These are phyloP conservation scores for Didymellaceae sp. DNA, from an alignment of 2,329 filamentous ascomycete species.

Conservation along the genomic window DNA sequence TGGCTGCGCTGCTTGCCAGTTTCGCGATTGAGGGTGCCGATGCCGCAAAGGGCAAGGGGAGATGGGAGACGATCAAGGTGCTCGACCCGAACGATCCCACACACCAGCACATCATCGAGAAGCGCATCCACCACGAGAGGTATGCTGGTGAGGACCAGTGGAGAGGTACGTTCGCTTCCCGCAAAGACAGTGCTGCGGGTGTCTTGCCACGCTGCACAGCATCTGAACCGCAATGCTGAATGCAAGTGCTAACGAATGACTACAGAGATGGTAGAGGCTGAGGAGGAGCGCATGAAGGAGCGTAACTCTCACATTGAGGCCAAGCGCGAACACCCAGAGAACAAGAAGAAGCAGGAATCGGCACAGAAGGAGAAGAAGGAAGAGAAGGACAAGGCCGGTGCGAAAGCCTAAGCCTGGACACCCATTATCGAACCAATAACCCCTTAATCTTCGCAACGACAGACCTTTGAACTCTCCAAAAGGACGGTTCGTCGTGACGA, in stretches of 20 bases:
- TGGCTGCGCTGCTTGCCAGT: constrained; percentile 81
- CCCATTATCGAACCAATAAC: background rate
- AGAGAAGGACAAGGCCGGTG: constrained; percentile 27
- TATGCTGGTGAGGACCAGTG: constrained; percentile 92
- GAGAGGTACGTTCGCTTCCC: constrained; percentile 69
- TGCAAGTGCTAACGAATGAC: constrained; percentile 24
- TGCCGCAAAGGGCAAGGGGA: constrained; percentile 74
- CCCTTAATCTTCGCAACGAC: no score
- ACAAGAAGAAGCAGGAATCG: constrained; percentile 23
- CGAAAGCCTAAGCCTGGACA: constrained; percentile 13
- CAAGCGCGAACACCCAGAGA: constrained; percentile 22
- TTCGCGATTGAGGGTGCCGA: constrained; percentile 85
- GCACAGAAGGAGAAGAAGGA: constrained; percentile 29
- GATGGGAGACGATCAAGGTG: constrained; percentile 85
- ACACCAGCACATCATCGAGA: constrained; percentile 84
- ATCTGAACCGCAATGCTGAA: constrained; percentile 1
- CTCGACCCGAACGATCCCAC: constrained; percentile 81
- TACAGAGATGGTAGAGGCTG: constrained; percentile 80
- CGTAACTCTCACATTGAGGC: constrained; percentile 48
- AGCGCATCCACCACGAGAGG: constrained; percentile 84
- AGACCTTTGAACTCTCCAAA: background rate
- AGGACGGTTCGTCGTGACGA: background rate
- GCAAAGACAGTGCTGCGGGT: background rate
- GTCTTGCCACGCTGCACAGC: constrained; percentile 21
- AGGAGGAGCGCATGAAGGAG: constrained; percentile 68